These are phyloP conservation scores for Paracorniculantispora psalliotae DNA, from an alignment of 2,329 filamentous ascomycete species.

Conservation along the genomic window DNA sequence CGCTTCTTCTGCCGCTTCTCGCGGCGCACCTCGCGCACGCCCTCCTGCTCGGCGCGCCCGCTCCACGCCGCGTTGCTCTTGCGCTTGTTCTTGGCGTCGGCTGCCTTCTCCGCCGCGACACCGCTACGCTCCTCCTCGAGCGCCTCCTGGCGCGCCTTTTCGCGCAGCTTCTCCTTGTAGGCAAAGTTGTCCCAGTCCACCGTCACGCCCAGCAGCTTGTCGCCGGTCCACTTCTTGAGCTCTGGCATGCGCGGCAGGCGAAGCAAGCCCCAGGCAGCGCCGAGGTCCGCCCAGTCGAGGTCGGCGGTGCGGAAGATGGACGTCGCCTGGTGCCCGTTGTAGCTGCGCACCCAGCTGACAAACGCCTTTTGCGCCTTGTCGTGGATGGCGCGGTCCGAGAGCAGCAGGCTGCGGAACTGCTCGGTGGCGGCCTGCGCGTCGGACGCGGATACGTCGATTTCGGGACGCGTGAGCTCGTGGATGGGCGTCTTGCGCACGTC, in stretches of 20 bases:
- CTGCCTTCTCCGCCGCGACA: constrained; percentile 32
- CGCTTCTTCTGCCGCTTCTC: constrained; percentile 61
- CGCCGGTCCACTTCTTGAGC: constrained; percentile 65
- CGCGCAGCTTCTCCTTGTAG: constrained; percentile 68
- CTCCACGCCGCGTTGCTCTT: constrained; percentile 69
- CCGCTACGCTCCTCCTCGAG: constrained; percentile 44
- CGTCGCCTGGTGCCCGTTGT: constrained; percentile 82
- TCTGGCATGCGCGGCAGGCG: constrained; percentile 93
- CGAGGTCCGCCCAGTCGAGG: constrained; percentile 80
- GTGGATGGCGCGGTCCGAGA: constrained; percentile 55
- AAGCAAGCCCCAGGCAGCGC: constrained; percentile 78
- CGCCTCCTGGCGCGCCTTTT: constrained; percentile 57
- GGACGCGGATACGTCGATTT: constrained; percentile 51
- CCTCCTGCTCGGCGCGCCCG: constrained; percentile 61
- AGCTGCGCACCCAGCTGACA: constrained; percentile 87
- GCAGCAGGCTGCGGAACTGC: constrained; percentile 56
- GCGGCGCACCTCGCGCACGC: constrained; percentile 54
- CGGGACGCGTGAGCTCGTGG: constrained; percentile 52
- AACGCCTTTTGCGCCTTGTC: constrained; percentile 90
- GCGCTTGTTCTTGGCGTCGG: constrained; percentile 49
- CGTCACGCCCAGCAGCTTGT: constrained; percentile 56
- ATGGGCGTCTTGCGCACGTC: constrained; percentile 85
- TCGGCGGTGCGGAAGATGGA: constrained; percentile 84
- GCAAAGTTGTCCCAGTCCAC: constrained; percentile 64
- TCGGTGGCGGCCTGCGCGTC: constrained; percentile 56